Conservation (phyloP, 805 yeast genomes). For the Grigorovia yakushimaensis region DNA sequence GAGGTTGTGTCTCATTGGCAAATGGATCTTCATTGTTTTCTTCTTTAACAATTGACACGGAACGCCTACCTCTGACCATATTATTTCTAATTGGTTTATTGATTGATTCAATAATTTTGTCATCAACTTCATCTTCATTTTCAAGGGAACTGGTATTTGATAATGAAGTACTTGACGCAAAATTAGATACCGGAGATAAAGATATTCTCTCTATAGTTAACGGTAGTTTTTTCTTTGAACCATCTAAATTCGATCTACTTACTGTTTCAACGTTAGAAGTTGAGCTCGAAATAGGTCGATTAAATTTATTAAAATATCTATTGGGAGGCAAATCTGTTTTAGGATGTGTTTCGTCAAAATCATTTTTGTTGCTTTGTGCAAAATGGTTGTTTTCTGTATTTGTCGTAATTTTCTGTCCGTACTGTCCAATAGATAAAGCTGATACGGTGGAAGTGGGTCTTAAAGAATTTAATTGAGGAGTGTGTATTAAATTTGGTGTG, state of each 20-base stretch:
- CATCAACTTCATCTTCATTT: slow-evolving; percentile 1
- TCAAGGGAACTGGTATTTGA: background rate
- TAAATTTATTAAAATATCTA: no score
- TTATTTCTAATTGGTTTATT: slow-evolving; percentile 4
- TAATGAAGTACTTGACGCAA: background rate
- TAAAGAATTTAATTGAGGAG: background rate
- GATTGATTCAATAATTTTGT: slow-evolving; percentile 7
- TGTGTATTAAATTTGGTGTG: background rate
- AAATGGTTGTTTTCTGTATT: no score
- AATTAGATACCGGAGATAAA: background rate
- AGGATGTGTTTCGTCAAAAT: background rate
- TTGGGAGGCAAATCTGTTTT: background rate
- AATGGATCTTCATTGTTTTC: slow-evolving; percentile 1
- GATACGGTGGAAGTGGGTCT: background rate
- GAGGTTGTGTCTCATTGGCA: background rate
- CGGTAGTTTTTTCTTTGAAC: background rate
- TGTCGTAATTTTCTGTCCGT: no score
- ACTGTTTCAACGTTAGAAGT: no score
- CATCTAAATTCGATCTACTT: no score
- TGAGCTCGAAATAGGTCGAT: no score
- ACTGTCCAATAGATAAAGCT: no score
- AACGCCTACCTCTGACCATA: slow-evolving; percentile 2
- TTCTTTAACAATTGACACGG: slow-evolving; percentile 3
- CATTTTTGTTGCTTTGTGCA: background rate
- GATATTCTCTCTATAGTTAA: background rate